Percentiles rank a stretch among this genome's conserved stretches.
Evolutionary conservation across 495 filamentous ascomycete genomes (phyloP).

Genomic region (Physcia stellaris): DNA sequence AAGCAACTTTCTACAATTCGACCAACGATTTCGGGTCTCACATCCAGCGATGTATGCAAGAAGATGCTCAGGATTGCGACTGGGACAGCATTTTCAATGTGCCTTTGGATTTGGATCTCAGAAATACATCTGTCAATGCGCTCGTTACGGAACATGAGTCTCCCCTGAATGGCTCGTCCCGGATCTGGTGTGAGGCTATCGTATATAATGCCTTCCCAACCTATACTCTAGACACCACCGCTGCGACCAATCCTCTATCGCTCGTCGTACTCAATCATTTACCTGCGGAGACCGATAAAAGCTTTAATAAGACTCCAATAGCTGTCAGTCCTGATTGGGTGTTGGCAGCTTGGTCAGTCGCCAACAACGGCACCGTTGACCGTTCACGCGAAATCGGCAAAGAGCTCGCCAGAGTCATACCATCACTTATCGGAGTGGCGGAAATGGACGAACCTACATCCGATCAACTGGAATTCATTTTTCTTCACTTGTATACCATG

Average conservation of each 20-base stretch:
- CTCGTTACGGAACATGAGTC: neutral
- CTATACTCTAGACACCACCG: slow-evolving; percentile 12
- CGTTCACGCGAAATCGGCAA: slow-evolving; percentile 4
- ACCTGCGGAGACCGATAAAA: neutral
- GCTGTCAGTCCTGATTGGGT: slow-evolving; percentile 14
- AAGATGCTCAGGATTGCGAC: slow-evolving; percentile 10
- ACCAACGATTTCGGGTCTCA: slow-evolving; percentile 5
- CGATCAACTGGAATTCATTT: neutral
- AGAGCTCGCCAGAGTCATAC: slow-evolving; percentile 1
- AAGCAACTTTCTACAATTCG: slow-evolving; percentile 3
- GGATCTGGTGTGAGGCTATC: slow-evolving; percentile 8
- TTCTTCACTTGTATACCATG: slow-evolving; percentile 7
- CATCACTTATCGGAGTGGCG: neutral
- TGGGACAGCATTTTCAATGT: slow-evolving; percentile 15
- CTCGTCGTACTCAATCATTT: slow-evolving; percentile 7
- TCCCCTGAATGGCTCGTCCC: neutral
- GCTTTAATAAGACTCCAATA: neutral
- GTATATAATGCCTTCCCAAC: slow-evolving; percentile 9
- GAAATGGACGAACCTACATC: neutral
- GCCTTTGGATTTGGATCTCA: slow-evolving; percentile 2
- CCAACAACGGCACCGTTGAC: slow-evolving; percentile 6
- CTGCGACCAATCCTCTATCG: slow-evolving; percentile 7
- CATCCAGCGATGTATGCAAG: slow-evolving; percentile 8
- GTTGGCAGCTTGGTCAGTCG: slow-evolving; percentile 16
- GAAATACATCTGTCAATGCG: slow-evolving; percentile 3